phyloP scores from a whole-genome alignment of 169 alveolate species.

The Plasmodium coatneyi region DNA sequence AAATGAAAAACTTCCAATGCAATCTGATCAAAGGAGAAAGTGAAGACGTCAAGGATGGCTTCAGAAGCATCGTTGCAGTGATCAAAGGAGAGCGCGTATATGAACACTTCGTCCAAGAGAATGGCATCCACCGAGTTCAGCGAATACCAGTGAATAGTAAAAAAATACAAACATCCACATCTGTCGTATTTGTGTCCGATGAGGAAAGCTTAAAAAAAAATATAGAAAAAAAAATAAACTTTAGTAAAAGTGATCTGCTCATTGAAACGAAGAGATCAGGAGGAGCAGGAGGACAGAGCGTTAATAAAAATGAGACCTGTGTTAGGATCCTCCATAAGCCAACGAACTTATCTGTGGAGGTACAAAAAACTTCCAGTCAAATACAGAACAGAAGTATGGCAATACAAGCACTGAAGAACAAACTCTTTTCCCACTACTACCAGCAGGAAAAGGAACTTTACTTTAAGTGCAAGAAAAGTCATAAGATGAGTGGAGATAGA shows the following conservation, averaged over 20 bases:
- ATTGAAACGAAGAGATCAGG: slow-evolving; percentile 93
- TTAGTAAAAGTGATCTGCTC: slow-evolving; percentile 83
- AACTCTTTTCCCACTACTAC: slow-evolving; percentile 43
- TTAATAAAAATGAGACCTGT: slow-evolving; percentile 94
- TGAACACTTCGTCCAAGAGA: slow-evolving; percentile 78
- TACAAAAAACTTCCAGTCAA: slow-evolving; percentile 76
- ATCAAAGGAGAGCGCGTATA: slow-evolving; percentile 84
- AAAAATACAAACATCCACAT: slow-evolving; percentile 90
- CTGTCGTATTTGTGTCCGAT: slow-evolving; percentile 90
- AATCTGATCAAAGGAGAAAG: not conserved
- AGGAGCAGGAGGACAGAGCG: slow-evolving; percentile 97
- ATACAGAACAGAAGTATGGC: slow-evolving; percentile 77
- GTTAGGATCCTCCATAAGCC: slow-evolving; percentile 93
- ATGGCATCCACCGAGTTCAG: slow-evolving; percentile 91
- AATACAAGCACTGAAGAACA: slow-evolving; percentile 45
- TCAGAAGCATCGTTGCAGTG: slow-evolving; percentile 82
- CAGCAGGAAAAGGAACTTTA: slow-evolving; percentile 9
- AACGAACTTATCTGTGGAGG: slow-evolving; percentile 89
- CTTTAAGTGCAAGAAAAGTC: slow-evolving; percentile 46
- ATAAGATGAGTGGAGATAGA: slow-evolving; percentile 89
- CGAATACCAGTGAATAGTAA: slow-evolving; percentile 92
- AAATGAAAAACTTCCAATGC: slow-evolving; percentile 76
- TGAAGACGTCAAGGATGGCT: slow-evolving; percentile 77
- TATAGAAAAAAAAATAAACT: slow-evolving; percentile 22
- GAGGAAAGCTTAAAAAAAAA: slow-evolving; percentile 39